Evolutionary conservation across 345 rosid genomes (phyloP).

Genomic region (rapeseed (Brassica napus)): Da-Ae NC_063449.1:30955501-30956000

Average conservation of each 20-base stretch:
- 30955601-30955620: not conserved
- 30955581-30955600: not conserved
- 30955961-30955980: slow-evolving; percentile 93
- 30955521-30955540: slow-evolving; percentile 95
- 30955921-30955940: not conserved
- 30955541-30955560: not conserved
- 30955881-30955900: slow-evolving; percentile 41
- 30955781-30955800: not conserved
- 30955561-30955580: not conserved
- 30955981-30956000: slow-evolving; percentile 67
- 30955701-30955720: slow-evolving; percentile 75
- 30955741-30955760: not conserved
- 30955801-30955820: slow-evolving; percentile 46
- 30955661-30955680: slow-evolving; percentile 77
- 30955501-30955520: slow-evolving; percentile 83
- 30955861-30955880: slow-evolving; percentile 81
- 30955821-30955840: slow-evolving; percentile 84
- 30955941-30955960: slow-evolving; percentile 25
- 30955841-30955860: slow-evolving; percentile 94
- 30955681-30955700: slow-evolving; percentile 73
- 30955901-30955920: not conserved
- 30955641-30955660: slow-evolving; percentile 82
- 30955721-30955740: slow-evolving; percentile 47
- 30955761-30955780: not conserved
- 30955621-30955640: slow-evolving; percentile 88